phyloP scores from a whole-genome alignment of 768 basidiomycete genomes.

The Thelephora ganbajun region DNA sequence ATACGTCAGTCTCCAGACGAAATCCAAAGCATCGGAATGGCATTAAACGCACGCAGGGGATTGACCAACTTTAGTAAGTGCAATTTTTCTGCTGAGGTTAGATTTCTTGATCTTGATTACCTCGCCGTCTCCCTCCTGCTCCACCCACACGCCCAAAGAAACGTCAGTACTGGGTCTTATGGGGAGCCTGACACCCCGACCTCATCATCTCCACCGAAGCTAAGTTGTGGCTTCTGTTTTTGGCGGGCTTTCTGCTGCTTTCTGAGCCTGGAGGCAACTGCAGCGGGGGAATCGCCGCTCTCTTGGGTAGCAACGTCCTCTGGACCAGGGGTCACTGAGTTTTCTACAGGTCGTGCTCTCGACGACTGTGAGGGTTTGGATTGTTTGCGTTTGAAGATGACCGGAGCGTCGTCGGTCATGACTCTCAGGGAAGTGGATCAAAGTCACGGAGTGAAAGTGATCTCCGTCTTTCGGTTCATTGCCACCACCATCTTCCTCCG shows the following conservation, averaged over 20 bases:
- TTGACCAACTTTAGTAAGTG: conserved; percentile 25
- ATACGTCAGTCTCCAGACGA: background rate
- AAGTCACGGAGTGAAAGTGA: no score
- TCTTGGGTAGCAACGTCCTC: conserved; percentile 15
- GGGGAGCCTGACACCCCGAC: conserved; percentile 20
- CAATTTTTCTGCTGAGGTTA: conserved; percentile 51
- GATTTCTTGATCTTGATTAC: conserved; percentile 75
- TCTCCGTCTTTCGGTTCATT: no score
- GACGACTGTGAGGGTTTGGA: conserved; percentile 25
- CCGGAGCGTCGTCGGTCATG: conserved; percentile 17
- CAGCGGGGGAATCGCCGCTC: conserved; percentile 40
- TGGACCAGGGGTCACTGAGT: conserved; percentile 6
- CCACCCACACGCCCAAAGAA: conserved; percentile 16
- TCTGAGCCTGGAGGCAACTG: conserved; percentile 53
- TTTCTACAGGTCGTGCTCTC: conserved; percentile 20
- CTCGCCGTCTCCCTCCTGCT: conserved; percentile 44
- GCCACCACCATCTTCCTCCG: background rate
- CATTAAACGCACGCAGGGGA: conserved; percentile 25
- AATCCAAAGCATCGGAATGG: background rate
- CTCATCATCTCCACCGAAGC: conserved; percentile 65
- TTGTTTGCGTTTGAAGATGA: conserved; percentile 31
- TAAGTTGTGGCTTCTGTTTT: conserved; percentile 54
- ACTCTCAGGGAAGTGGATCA: background rate
- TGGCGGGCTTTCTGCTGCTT: conserved; percentile 49
- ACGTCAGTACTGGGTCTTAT: background rate